Conservation (phyloP, 2,329 filamentous ascomycete species). For the Nemania sp. region DNA sequence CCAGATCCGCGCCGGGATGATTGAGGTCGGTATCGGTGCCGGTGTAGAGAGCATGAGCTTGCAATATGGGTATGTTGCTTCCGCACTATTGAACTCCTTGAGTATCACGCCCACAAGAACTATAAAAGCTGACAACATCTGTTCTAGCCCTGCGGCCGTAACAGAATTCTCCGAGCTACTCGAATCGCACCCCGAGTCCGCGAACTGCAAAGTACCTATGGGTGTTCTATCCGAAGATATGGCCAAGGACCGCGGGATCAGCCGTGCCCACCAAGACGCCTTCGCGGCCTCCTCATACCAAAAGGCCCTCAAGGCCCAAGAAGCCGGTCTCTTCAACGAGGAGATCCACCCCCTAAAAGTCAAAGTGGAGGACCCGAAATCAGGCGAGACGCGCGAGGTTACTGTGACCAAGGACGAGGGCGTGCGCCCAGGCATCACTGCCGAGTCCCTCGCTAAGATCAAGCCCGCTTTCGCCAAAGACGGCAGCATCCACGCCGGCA, state of each 20-base stretch:
- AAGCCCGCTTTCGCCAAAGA: constrained; percentile 90
- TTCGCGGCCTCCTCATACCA: constrained; percentile 95
- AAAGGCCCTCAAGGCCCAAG: constrained; percentile 87
- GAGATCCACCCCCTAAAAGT: constrained; percentile 91
- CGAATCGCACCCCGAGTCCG: constrained; percentile 81
- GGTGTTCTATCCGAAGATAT: constrained; percentile 93
- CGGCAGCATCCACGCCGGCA: constrained; percentile 94
- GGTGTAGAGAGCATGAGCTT: constrained; percentile 96
- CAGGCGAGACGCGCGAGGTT: constrained; percentile 84
- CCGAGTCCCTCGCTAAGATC: constrained; percentile 91
- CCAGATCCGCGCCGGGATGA: constrained; percentile 90
- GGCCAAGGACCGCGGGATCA: constrained; percentile 84
- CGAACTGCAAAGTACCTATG: constrained; percentile 99
- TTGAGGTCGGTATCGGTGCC: constrained; percentile 92
- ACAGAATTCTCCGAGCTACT: constrained; percentile 92
- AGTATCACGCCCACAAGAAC: background rate
- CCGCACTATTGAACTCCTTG: background rate
- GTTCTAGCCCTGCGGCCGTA: constrained; percentile 78
- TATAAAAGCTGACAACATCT: constrained; percentile 21
- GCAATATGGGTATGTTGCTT: constrained; percentile 80
- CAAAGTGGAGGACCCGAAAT: constrained; percentile 91
- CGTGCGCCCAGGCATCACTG: constrained; percentile 84
- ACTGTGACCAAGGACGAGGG: constrained; percentile 90
- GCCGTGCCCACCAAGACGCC: constrained; percentile 82
- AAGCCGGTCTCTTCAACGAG: constrained; percentile 88